phyloP scores from a whole-genome alignment of 1,284 basidiomycete genomes.

The Tausonia pullulans region DNA sequence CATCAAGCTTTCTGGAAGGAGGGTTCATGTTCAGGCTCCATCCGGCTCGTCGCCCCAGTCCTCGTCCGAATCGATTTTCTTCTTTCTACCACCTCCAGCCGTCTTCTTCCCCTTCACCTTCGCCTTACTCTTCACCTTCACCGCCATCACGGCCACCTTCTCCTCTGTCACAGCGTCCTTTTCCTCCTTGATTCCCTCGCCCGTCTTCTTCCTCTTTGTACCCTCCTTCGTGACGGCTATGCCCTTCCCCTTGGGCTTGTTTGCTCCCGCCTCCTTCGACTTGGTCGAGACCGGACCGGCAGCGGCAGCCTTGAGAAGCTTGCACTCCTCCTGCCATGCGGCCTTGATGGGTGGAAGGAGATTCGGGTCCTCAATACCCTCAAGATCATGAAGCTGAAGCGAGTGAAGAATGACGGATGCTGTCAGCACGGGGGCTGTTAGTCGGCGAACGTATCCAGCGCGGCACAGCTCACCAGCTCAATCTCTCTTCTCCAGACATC shows the following conservation, averaged over 20 bases:
- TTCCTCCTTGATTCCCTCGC: constrained; percentile 7
- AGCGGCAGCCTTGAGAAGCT: background rate
- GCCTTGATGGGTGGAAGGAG: background rate
- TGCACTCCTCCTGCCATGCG: constrained; percentile 2
- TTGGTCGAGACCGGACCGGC: background rate
- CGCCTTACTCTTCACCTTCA: too few relatives aligned
- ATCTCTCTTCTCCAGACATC: constrained; percentile 65
- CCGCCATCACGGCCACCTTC: too few relatives aligned
- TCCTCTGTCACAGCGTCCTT: background rate
- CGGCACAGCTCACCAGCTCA: constrained; percentile 24
- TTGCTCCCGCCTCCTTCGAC: background rate
- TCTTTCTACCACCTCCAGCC: too few relatives aligned
- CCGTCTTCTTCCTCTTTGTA: constrained; percentile 14
- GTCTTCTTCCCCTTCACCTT: too few relatives aligned
- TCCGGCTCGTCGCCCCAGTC: too few relatives aligned
- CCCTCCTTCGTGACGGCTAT: constrained; percentile 8
- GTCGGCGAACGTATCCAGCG: background rate
- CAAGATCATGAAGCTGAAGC: constrained; percentile 29
- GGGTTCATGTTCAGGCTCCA: too few relatives aligned
- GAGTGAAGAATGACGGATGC: background rate
- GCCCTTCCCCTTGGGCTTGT: background rate
- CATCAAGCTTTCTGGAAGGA: too few relatives aligned
- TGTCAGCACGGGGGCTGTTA: background rate
- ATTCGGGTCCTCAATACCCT: constrained; percentile 21
- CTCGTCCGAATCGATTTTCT: too few relatives aligned